Evolutionary conservation across 2,329 filamentous ascomycete species (phyloP).

Genomic region (Fusarium mundagurra): DNA sequence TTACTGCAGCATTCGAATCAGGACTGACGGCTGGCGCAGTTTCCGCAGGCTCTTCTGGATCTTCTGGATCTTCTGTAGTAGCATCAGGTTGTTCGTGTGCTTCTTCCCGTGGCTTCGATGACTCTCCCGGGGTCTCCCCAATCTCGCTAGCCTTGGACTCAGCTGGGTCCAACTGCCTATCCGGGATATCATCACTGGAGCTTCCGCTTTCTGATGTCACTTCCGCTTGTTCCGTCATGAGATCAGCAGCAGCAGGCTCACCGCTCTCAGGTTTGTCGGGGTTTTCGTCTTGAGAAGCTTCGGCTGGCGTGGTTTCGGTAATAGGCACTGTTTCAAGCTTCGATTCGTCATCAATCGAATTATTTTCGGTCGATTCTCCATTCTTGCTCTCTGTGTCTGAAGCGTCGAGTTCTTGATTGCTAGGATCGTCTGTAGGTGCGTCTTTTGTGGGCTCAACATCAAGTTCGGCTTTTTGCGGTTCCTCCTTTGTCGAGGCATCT

Average conservation of each 20-base stretch:
- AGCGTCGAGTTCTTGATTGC: not conserved
- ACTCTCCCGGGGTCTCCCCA: conserved; percentile 1
- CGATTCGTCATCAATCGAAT: not conserved
- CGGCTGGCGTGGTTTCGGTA: not conserved
- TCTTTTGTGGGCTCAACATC: not conserved
- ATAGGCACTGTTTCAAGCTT: not conserved
- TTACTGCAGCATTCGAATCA: not conserved
- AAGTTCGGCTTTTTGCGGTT: not conserved
- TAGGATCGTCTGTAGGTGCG: not conserved
- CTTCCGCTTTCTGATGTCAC: not conserved
- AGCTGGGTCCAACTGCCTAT: not conserved
- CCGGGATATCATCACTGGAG: not conserved
- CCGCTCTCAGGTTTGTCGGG: conserved; percentile 1
- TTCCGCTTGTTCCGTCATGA: not conserved
- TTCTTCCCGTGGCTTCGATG: conserved; percentile 1
- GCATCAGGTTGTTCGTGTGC: conserved; percentile 1
- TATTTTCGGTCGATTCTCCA: not conserved
- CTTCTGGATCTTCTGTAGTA: conserved; percentile 3
- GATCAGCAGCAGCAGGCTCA: not conserved
- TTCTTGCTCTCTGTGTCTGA: not conserved
- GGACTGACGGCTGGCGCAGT: not conserved
- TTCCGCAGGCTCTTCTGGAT: conserved; percentile 5
- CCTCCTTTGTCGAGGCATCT: conserved; percentile 1
- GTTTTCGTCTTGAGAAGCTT: not conserved
- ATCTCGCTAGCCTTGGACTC: not conserved